These are phyloP conservation scores for Botryotinia calthae DNA, from an alignment of 2,329 filamentous ascomycete genomes.

Conservation along the genomic window DNA sequence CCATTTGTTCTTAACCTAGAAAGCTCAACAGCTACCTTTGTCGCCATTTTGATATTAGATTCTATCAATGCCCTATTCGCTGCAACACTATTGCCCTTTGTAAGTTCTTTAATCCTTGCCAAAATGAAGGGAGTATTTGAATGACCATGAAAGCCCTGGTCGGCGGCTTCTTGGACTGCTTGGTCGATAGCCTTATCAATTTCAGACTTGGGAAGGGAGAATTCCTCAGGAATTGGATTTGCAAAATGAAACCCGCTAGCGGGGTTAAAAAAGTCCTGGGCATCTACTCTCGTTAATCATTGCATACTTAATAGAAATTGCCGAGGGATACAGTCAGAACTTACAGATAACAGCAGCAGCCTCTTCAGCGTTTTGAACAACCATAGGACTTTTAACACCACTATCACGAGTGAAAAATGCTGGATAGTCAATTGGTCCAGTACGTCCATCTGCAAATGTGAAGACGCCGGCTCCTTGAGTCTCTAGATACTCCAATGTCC, in stretches of 20 bases:
- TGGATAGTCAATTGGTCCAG: conserved; percentile 75
- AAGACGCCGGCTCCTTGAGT: conserved; percentile 76
- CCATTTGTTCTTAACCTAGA: conserved; percentile 18
- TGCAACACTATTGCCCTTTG: conserved; percentile 57
- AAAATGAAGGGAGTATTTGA: conserved; percentile 70
- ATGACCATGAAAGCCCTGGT: conserved; percentile 57
- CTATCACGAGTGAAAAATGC: conserved; percentile 92
- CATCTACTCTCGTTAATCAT: conserved; percentile 46
- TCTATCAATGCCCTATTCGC: conserved; percentile 66
- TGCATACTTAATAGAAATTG: not conserved
- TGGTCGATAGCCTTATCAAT: conserved; percentile 57
- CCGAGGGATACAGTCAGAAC: conserved; percentile 33
- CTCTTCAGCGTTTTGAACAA: conserved; percentile 72
- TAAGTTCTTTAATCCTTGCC: conserved; percentile 65
- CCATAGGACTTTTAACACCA: conserved; percentile 72
- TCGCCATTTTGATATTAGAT: conserved; percentile 63
- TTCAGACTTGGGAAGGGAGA: conserved; percentile 57
- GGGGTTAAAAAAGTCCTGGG: conserved; percentile 66
- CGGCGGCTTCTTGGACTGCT: conserved; percentile 53
- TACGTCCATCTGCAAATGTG: conserved; percentile 82
- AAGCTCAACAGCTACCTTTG: conserved; percentile 59
- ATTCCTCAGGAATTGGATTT: conserved; percentile 67
- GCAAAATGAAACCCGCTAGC: conserved; percentile 78
- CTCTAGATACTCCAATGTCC: conserved; percentile 77
- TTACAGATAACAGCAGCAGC: conserved; percentile 82